Base-by-base conservation (phyloP, 768 basidiomycete genomes). In the Phlegmacium glaucopus region DNA sequence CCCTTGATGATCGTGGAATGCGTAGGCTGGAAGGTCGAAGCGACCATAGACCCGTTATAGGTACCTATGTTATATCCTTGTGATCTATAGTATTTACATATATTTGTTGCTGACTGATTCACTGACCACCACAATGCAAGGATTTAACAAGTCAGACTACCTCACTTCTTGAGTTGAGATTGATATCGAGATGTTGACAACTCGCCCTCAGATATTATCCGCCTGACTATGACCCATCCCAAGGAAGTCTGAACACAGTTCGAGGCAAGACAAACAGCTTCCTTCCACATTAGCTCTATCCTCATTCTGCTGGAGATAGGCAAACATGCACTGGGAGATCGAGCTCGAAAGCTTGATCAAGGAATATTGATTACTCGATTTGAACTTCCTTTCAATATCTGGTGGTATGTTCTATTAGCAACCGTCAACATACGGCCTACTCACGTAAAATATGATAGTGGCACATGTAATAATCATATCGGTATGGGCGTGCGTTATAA, bases 401-500 rank as follows among this genome's bases (percentile, higher is more conserved):
- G 90, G 92, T 94, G 92, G 91, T 93, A 72, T 30, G 83, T 69
- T 13, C 17, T 10, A 26, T 34, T 6, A 9, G 9, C 4, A 6
- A 30, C 12, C 6, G 6, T 22, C 36, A 43, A 13, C 30, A 36
- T 17, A 39, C 28, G 34, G 29, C 7, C 17, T 37, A 22, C 39
- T 34, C 42, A 22, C 10, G 29, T 34, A 44, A 39, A 40, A 39
- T 42, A 49, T 41, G 30, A 48, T 67, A 97, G 95, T 60, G 91
- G 85, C 28, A 87, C 87, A 69, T 99, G 95, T 70, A 85, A 94
- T 65, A 87, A 88, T 56, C 96, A 98, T 70, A 91, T 99, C 42
- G 96, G 96, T 9, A 96, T 96, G 82, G 96, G 96, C 17, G 96
- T 99, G 2, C 89, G 96, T n/a, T 99, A 97, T 74, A 99, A 99